Evolutionary conservation across 1,284 basidiomycete genomes (phyloP).

Genomic region (Anthracocystis panici-leucophaei): DNA sequence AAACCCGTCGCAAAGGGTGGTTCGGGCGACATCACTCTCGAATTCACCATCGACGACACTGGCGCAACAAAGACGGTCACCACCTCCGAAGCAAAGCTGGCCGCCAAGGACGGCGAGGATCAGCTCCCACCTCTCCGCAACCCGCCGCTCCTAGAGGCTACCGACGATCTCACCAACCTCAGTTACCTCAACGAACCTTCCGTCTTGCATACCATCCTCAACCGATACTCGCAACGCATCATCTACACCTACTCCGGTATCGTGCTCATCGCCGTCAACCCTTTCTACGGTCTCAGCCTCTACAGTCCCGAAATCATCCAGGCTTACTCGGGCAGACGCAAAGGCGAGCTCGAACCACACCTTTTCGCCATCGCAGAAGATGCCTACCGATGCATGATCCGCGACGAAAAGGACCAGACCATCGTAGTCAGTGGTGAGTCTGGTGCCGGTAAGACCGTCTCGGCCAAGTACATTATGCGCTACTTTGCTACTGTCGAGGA

Average conservation of each 20-base stretch:
- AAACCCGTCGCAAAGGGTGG: conserved; percentile 65
- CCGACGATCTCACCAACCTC: conserved; percentile 96
- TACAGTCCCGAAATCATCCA: conserved; percentile 96
- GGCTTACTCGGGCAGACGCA: conserved; percentile 89
- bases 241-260: conserved; percentile 99
- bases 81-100: conserved; percentile 57
- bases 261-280: conserved; percentile 96
- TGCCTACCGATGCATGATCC: conserved; percentile 97
- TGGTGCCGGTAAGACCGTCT: conserved; percentile 99
- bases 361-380: conserved; percentile 99
- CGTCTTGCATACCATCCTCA: conserved; percentile 97
- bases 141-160: conserved; percentile 93
- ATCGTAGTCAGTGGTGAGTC: conserved; percentile 99
- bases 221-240: conserved; percentile 94
- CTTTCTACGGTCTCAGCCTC: conserved; percentile 81
- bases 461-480: conserved; percentile 98
- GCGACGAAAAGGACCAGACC: conserved; percentile 93
- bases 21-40: conserved; percentile 55
- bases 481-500: conserved; percentile 99
- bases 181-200: conserved; percentile 95
- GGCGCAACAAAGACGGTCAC: conserved; percentile 58
- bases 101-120: conserved; percentile 51
- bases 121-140: conserved; percentile 91
- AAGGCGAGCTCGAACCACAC: conserved; percentile 97
- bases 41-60: conserved; percentile 64